These are phyloP conservation scores for Paraphoma sp. DNA, from an alignment of 2,329 filamentous ascomycete species.

Conservation along the genomic window DNA sequence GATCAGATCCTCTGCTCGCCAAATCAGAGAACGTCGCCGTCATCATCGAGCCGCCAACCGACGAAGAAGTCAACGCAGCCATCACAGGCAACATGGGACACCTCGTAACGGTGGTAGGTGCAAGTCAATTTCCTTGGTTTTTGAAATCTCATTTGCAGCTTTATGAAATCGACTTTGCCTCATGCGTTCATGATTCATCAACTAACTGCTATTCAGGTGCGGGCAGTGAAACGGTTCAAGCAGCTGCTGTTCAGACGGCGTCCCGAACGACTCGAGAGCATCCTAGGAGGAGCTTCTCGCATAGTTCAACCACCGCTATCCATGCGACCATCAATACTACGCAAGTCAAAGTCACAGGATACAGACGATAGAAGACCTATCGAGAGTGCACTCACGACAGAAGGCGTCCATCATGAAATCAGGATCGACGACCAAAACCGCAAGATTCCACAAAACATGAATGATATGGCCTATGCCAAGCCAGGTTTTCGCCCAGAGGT, in stretches of 20 bases:
- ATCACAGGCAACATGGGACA: conserved; percentile 91
- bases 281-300: conserved; percentile 64
- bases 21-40: conserved; percentile 85
- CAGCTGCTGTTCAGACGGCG: conserved; percentile 67
- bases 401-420: conserved; percentile 61
- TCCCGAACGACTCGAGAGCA: conserved; percentile 62
- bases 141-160: background rate
- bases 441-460: conserved; percentile 22
- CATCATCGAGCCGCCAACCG: conserved; percentile 81
- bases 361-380: conserved; percentile 58
- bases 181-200: background rate
- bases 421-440: conserved; percentile 40
- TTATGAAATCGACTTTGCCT: too few relatives aligned
- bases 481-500: conserved; percentile 18
- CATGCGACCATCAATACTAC: conserved; percentile 53
- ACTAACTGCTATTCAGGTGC: conserved; percentile 65
- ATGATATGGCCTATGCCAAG: conserved; percentile 28
- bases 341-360: conserved; percentile 59
- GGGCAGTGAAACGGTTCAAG: conserved; percentile 91
- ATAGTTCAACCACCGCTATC: conserved; percentile 65
- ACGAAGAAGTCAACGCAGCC: conserved; percentile 86
- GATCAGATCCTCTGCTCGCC: conserved; percentile 78
- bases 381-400: conserved; percentile 58
- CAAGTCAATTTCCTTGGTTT: background rate
- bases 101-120: conserved; percentile 76